phyloP scores from a whole-genome alignment of 164 flowering plant genomes.

The Macadamia tetraphylla region DNA sequence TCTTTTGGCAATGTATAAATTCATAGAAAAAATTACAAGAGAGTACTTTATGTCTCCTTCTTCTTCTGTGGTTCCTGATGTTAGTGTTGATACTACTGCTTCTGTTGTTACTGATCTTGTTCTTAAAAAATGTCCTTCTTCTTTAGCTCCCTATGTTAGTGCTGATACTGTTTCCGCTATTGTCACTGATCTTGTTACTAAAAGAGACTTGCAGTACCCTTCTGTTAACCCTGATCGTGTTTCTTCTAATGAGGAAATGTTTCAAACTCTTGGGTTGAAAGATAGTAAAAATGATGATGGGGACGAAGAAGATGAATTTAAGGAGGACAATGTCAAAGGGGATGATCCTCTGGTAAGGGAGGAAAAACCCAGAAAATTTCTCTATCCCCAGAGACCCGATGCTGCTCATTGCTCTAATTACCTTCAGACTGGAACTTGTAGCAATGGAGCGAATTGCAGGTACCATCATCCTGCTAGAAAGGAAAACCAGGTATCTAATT shows the following conservation, averaged over 20 bases:
- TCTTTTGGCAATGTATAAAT: too few relatives aligned
- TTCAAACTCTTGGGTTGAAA: slow-evolving; percentile 11
- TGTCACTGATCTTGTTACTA: too few relatives aligned
- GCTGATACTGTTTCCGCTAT: too few relatives aligned
- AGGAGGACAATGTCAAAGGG: slow-evolving; percentile 3
- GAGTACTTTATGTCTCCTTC: too few relatives aligned
- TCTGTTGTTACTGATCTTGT: too few relatives aligned
- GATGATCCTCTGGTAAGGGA: background rate
- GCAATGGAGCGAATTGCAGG: slow-evolving; percentile 58
- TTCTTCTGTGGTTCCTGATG: too few relatives aligned
- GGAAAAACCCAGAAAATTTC: slow-evolving; percentile 6
- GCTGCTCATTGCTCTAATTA: slow-evolving; percentile 75
- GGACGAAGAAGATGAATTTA: slow-evolving; percentile 5
- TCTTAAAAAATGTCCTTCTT: too few relatives aligned
- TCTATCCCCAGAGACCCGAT: slow-evolving; percentile 48
- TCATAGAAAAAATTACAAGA: too few relatives aligned
- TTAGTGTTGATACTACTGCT: too few relatives aligned
- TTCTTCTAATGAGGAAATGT: background rate
- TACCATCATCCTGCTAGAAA: slow-evolving; percentile 57
- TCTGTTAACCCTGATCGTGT: too few relatives aligned
- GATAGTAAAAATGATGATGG: slow-evolving; percentile 3
- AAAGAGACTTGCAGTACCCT: too few relatives aligned
- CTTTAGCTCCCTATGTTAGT: too few relatives aligned
- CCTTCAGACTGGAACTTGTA: slow-evolving; percentile 60
- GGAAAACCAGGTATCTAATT: slow-evolving; percentile 25